A percentile compares a stretch with the other conserved stretches of the same genome.
Evolutionary conservation across 192 early-diverging fungal species (phyloP).

Genomic region (Martensiomyces pterosporus): DNA sequence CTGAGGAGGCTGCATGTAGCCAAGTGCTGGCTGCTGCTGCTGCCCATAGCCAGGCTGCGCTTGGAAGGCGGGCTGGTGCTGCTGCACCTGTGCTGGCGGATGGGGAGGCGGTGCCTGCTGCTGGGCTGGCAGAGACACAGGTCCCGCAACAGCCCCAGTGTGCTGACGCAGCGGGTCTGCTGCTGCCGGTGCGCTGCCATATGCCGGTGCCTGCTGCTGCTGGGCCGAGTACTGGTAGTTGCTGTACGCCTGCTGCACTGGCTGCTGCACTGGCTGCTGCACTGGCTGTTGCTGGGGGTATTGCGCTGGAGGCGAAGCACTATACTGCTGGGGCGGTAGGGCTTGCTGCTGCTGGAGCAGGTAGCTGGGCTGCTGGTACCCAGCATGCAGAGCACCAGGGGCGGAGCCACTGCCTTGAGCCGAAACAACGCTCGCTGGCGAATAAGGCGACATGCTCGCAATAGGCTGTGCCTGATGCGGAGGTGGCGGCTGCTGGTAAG

Average conservation of each 20-base stretch:
- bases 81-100: conserved; percentile 5
- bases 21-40: conserved; percentile 15
- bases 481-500: conserved; percentile 1
- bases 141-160: conserved; percentile 8
- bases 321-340: conserved; percentile 11
- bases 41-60: conserved; percentile 5
- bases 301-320: conserved; percentile 6
- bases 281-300: conserved; percentile 10
- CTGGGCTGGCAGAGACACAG: conserved; percentile 20
- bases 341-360: not conserved
- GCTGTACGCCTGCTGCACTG: conserved; percentile 20
- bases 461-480: conserved; percentile 9
- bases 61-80: not conserved
- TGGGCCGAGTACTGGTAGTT: conserved; percentile 17
- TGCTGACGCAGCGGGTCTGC: not conserved
- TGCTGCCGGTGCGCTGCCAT: conserved; percentile 21
- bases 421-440: conserved; percentile 1
- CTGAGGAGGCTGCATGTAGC: conserved; percentile 18
- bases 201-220: conserved; percentile 15
- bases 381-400: not conserved
- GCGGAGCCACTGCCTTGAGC: not conserved
- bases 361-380: too few species aligned
- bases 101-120: conserved; percentile 10
- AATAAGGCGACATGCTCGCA: not conserved
- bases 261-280: conserved; percentile 4